These are phyloP conservation scores for Plasmodium relictum DNA, from an alignment of 169 alveolate genomes.

Conservation along the genomic window DNA sequence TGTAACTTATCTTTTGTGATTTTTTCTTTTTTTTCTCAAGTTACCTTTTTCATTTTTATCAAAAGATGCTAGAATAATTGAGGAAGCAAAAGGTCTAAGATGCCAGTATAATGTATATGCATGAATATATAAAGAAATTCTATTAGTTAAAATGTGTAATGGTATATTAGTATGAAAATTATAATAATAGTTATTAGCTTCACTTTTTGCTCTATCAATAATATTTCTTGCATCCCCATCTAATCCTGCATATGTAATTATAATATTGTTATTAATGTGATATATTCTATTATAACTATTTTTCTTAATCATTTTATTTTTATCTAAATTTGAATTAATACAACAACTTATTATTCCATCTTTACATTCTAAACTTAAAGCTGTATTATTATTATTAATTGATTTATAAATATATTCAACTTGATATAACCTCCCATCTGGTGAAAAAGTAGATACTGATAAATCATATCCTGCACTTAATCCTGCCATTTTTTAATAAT, in stretches of 20 bases:
- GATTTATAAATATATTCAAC: conserved; percentile 97
- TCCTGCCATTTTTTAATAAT: conserved; percentile 87
- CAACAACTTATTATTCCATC: conserved; percentile 93
- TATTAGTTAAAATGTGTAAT: conserved; percentile 92
- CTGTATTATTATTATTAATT: conserved; percentile 93
- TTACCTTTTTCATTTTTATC: conserved; percentile 86
- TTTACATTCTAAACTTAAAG: conserved; percentile 91
- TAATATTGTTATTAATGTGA: conserved; percentile 88
- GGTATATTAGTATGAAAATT: conserved; percentile 93
- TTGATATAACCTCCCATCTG: conserved; percentile 97
- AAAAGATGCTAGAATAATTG: conserved; percentile 90
- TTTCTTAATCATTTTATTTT: conserved; percentile 79
- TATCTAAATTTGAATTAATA: conserved; percentile 36
- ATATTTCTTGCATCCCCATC: conserved; percentile 95
- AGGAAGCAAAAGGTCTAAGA: conserved; percentile 96
- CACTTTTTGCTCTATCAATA: conserved; percentile 92
- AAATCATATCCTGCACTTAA: conserved; percentile 94
- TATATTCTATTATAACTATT: conserved; percentile 90
- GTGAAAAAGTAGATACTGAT: conserved; percentile 96
- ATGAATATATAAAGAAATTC: conserved; percentile 94
- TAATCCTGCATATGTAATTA: conserved; percentile 92
- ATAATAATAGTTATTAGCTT: conserved; percentile 89
- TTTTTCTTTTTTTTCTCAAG: not conserved
- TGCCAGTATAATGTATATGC: conserved; percentile 93
- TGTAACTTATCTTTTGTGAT: not conserved